Evolutionary conservation across 768 basidiomycete genomes (phyloP), one percentile per base, ranked within the genome.

Genomic region (Auriculariales sp.): DNA sequence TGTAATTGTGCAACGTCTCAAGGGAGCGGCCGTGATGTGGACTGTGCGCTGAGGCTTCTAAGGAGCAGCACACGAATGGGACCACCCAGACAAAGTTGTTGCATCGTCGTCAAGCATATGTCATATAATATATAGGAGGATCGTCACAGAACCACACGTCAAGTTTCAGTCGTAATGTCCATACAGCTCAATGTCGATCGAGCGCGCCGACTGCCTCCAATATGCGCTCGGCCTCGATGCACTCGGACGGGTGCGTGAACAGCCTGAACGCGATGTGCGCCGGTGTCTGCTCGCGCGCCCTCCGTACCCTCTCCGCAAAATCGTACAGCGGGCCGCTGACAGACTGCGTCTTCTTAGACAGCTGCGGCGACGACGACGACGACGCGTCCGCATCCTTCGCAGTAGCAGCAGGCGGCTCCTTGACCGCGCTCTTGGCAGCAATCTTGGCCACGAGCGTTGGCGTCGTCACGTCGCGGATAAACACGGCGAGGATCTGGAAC

Each of bases 391-490:
- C n/a, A 45, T 27, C 19, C 24, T 35, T 36, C 28, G 35, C 31
- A 24, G 33, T 46, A n/a, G 30, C 46, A 22, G 17, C 24, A 31
- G 19, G 10, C 36, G 28, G 36, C 24, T 27, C 33, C 44, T 19
- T 52, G n/a, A 14, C 29, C 30, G 14, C 28, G 46, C 14, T 5
- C 32, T 27, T 12, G 25, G 31, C 14, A n/a, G 35, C n/a, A n/a
- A 4, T 29, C 35, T 50, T 42, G 19, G 33, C 22, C 14, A 33
- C 19, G 52, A 22, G 4, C 25, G 48, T 15, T 17, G 15, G 30
- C 3, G 64, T 64, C 19, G 68, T 67, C 14, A 81, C 85, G 57
- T 94, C 86, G 19, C 94, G 75, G 36, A 98, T 78, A 64, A 89
- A 88, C 29, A 97, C 77, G 3, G 71, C 89, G 3, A 81, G 66